phyloP scores from a whole-genome alignment of 2,329 filamentous ascomycete genomes.

The Aspergillus chevalieri region DNA sequence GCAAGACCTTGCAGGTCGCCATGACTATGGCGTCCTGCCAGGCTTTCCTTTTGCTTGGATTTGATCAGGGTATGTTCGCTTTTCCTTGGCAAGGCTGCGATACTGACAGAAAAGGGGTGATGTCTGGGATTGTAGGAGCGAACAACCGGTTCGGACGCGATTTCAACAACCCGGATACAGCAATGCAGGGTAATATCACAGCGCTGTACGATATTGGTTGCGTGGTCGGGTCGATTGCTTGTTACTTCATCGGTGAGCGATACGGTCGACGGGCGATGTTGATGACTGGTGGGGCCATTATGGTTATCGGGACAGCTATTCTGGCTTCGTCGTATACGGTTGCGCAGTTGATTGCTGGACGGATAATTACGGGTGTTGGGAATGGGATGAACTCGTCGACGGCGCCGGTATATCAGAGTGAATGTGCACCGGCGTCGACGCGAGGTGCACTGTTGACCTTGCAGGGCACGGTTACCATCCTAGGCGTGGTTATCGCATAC shows the following conservation, averaged over 20 bases:
- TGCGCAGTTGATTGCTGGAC: slow-evolving; percentile 43
- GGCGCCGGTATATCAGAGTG: slow-evolving; percentile 25
- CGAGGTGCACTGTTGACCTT: slow-evolving; percentile 20
- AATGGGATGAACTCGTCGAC: slow-evolving; percentile 22
- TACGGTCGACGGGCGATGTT: slow-evolving; percentile 41
- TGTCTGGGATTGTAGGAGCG: slow-evolving; percentile 39
- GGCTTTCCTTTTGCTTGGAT: slow-evolving; percentile 37
- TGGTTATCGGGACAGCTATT: slow-evolving; percentile 27
- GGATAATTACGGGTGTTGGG: slow-evolving; percentile 42
- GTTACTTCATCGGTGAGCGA: slow-evolving; percentile 36
- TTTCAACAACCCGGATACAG: slow-evolving; percentile 33
- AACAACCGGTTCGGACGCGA: slow-evolving; percentile 37
- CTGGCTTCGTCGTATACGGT: slow-evolving; percentile 34
- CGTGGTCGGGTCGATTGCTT: slow-evolving; percentile 25
- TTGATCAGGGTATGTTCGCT: slow-evolving; percentile 39
- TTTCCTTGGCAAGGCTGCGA: background rate
- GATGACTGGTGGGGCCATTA: slow-evolving; percentile 34
- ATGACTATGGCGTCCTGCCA: slow-evolving; percentile 36
- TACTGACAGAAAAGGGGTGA: slow-evolving; percentile 8
- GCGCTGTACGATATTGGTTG: slow-evolving; percentile 28
- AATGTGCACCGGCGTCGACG: slow-evolving; percentile 20
- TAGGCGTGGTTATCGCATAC: slow-evolving; percentile 16
- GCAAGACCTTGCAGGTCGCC: slow-evolving; percentile 13
- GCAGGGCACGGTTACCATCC: slow-evolving; percentile 22
- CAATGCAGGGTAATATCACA: slow-evolving; percentile 34